Base-by-base conservation (phyloP, 2,329 filamentous ascomycete genomes). In the Pyrenochaeta sp. region DNA sequence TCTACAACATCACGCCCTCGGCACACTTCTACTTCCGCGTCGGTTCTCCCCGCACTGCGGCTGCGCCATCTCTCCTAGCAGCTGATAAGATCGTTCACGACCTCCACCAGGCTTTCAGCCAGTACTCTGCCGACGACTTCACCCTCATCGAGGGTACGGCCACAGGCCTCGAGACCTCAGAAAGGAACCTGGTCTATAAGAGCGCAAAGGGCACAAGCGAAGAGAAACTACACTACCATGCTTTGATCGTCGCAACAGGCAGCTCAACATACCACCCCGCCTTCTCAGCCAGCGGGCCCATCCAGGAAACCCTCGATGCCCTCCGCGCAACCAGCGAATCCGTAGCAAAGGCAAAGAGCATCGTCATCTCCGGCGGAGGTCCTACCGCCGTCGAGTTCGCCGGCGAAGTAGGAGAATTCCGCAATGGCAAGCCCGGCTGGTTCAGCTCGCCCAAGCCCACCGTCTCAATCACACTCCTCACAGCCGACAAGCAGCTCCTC, bases 231-330 rank as follows among this genome's bases (percentile, higher is more conserved):
- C 41, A 68, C 3, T 84, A 80, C 60, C 75, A 82, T 52, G 76
- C 79, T n/a, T 71, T 84, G 3, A 69, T 84, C 35, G 77, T 84
- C 44, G 80, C 81, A 7, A 81, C 80, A 1, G 81, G 81, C 6
- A 76, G 77, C 26, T 73, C 60, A 9, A 79, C 80, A 1, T 63
- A 71, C 7, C 69, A 75, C 18, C 69, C 74, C 0, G 65, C 74
- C 3, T 69, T 78, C 37, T 78, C 77, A 17, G 62, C 73, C 9
- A 72, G 75, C 28, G 72, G 68, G 22, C 44, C 48, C 34, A 51
- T 53, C 7, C 51, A 57, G 29, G 50, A 48, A 3, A 60, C 59
- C 1, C 31, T 64, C 9, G 50, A 59, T 8, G 60, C 72, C 3
- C 52, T 77, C 23, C 61, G 72, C 26, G 53, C 54, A 29, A 64